A percentile compares a stretch with the other conserved stretches of the same genome.
phyloP scores from a whole-genome alignment of 495 filamentous ascomycete species.

The Penicillium bialowiezense region DNA sequence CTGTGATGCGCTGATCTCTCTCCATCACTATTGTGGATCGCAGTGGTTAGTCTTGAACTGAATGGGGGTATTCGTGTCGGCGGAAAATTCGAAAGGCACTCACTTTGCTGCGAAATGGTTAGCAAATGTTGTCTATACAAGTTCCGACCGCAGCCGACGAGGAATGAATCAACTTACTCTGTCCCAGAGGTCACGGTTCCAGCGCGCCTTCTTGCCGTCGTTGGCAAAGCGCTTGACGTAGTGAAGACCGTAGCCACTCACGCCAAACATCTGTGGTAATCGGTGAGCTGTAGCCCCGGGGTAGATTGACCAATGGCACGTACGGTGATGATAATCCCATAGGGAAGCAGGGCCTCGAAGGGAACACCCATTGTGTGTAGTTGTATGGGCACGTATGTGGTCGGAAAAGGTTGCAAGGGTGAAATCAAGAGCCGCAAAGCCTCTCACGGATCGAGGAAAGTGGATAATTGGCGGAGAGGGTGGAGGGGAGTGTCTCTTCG shows the following conservation, averaged over 20 bases:
- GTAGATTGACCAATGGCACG: slow-evolving; percentile 34
- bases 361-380: slow-evolving; percentile 78
- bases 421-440: slow-evolving; percentile 3
- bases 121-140: slow-evolving; percentile 27
- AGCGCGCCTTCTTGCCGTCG: slow-evolving; percentile 80
- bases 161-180: slow-evolving; percentile 56
- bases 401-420: background rate
- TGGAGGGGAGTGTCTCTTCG: slow-evolving; percentile 22
- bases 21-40: slow-evolving; percentile 80
- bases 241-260: slow-evolving; percentile 73
- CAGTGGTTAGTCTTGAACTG: slow-evolving; percentile 12
- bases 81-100: slow-evolving; percentile 21
- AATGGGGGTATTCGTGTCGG: background rate
- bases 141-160: slow-evolving; percentile 33
- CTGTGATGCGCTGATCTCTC: slow-evolving; percentile 86
- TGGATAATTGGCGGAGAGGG: slow-evolving; percentile 15
- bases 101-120: slow-evolving; percentile 70
- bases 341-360: slow-evolving; percentile 93
- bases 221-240: slow-evolving; percentile 76
- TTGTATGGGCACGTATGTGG: background rate
- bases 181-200: slow-evolving; percentile 90
- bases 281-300: slow-evolving; percentile 27
- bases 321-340: slow-evolving; percentile 85
- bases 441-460: slow-evolving; percentile 8
- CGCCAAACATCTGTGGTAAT: slow-evolving; percentile 77